Conservation (phyloP, 441 rosid species). For the Bocquillonia castaneifolia region DNA sequence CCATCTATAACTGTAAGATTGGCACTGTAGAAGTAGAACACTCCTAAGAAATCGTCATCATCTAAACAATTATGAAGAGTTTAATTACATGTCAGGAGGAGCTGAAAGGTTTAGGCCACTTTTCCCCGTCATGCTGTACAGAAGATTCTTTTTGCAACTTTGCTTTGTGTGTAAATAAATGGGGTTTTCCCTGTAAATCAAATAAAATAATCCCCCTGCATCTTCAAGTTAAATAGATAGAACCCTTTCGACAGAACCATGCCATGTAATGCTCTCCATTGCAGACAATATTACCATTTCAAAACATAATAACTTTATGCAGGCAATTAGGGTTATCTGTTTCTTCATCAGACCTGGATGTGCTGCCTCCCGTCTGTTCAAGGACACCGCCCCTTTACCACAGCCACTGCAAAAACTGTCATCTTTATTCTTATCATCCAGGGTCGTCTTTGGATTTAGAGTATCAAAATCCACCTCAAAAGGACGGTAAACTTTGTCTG, state of each 20-base stretch:
- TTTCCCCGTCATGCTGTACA: constrained; percentile 39
- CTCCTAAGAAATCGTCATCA: constrained; percentile 9
- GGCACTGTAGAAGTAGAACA: constrained; percentile 10
- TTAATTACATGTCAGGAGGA: constrained; percentile 48
- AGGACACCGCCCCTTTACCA: constrained; percentile 20
- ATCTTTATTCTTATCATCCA: constrained; percentile 31
- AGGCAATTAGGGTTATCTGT: constrained; percentile 48
- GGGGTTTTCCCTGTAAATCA: constrained; percentile 18
- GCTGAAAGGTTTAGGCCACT: constrained; percentile 40
- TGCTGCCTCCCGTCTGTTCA: constrained; percentile 33
- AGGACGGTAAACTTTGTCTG: constrained; percentile 31
- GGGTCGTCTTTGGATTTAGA: constrained; percentile 23
- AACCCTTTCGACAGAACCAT: constrained; percentile 44
- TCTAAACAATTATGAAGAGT: constrained; percentile 30
- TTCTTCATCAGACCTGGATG: constrained; percentile 52
- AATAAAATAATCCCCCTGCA: constrained; percentile 14
- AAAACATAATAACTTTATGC: constrained; percentile 34
- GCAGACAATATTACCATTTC: constrained; percentile 23
- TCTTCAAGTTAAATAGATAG: constrained; percentile 16
- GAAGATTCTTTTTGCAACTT: constrained; percentile 20
- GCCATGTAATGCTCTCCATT: constrained; percentile 44
- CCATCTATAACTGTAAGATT: not conserved
- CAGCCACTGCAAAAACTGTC: constrained; percentile 18
- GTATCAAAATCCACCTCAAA: constrained; percentile 35
- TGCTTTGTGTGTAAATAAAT: constrained; percentile 8